Evolutionary conservation across 129 eudicot genomes (phyloP).

Genomic region (Flaveria robusta): DNA sequence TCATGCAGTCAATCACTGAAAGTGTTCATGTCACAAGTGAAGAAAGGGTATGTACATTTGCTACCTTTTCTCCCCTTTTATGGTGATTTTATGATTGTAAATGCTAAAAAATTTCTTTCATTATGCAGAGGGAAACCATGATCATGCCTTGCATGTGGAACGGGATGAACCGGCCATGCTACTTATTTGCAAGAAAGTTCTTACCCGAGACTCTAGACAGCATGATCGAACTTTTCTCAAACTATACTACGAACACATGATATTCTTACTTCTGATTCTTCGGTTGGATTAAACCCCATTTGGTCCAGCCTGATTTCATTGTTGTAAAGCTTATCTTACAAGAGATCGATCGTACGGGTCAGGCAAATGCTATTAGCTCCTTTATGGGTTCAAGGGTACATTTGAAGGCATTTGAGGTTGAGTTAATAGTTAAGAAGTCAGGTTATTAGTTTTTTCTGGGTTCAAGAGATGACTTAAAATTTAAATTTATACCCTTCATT

Average conservation of each 20-base stretch:
- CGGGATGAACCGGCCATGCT: conserved; percentile 82
- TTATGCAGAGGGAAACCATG: conserved; percentile 50
- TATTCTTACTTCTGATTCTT: conserved; percentile 51
- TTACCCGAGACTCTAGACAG: conserved; percentile 64
- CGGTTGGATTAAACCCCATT: conserved; percentile 41
- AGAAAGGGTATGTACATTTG: conserved; percentile 46
- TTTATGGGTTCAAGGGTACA: conserved; percentile 27
- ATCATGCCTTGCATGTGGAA: conserved; percentile 81
- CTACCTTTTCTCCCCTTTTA: not conserved
- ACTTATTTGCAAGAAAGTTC: conserved; percentile 88
- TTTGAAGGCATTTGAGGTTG: conserved; percentile 5
- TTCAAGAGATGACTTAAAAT: conserved; percentile 17
- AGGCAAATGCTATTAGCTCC: conserved; percentile 5
- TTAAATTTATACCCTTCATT: conserved; percentile 23
- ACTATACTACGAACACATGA: conserved; percentile 47
- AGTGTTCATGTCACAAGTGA: conserved; percentile 80
- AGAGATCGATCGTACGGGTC: conserved; percentile 19
- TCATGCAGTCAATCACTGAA: conserved; percentile 68
- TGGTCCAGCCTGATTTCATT: conserved; percentile 37
- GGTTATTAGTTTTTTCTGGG: conserved; percentile 23
- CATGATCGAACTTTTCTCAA: conserved; percentile 68
- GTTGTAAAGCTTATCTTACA: conserved; percentile 45
- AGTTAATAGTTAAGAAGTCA: conserved; percentile 24
- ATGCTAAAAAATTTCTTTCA: not conserved
- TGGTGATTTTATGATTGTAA: conserved; percentile 4